Base-by-base conservation (phyloP, 1,284 basidiomycete genomes). In the Binderoboletus segoi region DNA sequence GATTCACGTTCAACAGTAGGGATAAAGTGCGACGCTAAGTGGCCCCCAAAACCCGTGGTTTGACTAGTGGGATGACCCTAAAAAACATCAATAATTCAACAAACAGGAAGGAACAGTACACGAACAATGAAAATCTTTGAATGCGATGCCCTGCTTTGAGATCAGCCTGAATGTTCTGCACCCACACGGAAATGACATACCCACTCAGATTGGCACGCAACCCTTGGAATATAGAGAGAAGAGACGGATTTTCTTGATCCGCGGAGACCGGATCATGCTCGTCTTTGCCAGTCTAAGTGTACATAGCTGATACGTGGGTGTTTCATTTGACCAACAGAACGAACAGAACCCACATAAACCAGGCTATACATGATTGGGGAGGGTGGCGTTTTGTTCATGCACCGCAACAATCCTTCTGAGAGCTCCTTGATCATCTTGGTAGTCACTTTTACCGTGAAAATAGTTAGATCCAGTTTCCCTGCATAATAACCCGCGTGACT, bases 1-100 rank as follows among this genome's bases (percentile, higher is more conserved):
- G 91, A 92, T 74, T 98, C 96, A 58, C 96, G 84, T 73, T 98
- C 96, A 1, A 99, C 95, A 0, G 96, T 99, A 2, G 94, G 94
- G 57, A 99, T 96, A 70, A 98, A 98, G 10, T 92, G 79, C 1
- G 93, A 89, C 3, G 93, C 85, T 72, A 98, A 85, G 65, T 96
- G 93, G 0, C 94, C 94, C 10, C 91, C 92, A 26, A 96, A 85
- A 32, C 95, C 94, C 1, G 94, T 97, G 3, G 94, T 96, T 74
- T 51, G 49, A 4, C 49, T 30, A 23, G 49, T 51, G 3, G 49
- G 24, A 26, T 91, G 89, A 11, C 88, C 91, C 87, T 83, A 42
- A 45, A 37, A 24, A 63, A 38, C 12, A 24, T 50, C 48, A 47
- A 37, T 24, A 51, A 33, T 2, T 12, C 4, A 23, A n/a, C 0